These are phyloP conservation scores for Globisporangium paddicum DNA, from an alignment of 352 stramenopile species.

Conservation along the genomic window DNA sequence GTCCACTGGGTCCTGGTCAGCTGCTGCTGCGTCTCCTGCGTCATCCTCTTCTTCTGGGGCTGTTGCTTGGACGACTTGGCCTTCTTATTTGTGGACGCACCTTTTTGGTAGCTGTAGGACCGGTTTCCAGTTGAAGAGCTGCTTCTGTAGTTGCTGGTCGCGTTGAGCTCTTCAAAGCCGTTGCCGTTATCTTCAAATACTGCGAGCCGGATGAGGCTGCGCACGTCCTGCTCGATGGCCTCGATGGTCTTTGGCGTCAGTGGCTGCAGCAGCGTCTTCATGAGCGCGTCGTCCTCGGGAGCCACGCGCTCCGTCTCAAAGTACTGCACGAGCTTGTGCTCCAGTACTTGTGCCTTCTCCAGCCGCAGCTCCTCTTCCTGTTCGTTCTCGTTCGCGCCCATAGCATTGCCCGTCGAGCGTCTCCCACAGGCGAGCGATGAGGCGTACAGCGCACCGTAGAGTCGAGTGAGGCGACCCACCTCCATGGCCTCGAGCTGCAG, in stretches of 20 bases:
- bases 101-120: not conserved
- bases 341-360: conserved; percentile 31
- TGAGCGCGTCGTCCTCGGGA: conserved; percentile 22
- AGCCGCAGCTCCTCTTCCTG: conserved; percentile 16
- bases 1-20: conserved; percentile 35
- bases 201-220: conserved; percentile 27
- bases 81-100: conserved; percentile 1
- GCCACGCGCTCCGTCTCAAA: conserved; percentile 49
- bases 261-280: conserved; percentile 41
- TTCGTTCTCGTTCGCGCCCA: conserved; percentile 5
- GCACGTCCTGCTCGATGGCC: conserved; percentile 49
- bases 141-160: not conserved
- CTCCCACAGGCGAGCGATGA: conserved; percentile 22
- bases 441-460: conserved; percentile 48
- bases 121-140: not conserved
- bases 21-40: not conserved
- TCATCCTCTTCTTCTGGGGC: not conserved
- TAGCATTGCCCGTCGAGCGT: not conserved
- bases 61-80: not conserved
- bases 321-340: conserved; percentile 52
- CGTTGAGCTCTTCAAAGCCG: not conserved
- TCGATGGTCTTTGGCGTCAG: conserved; percentile 47
- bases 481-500: conserved; percentile 50
- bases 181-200: conserved; percentile 10
- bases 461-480: conserved; percentile 42